A percentile compares a stretch with the other conserved stretches of the same genome.
Conservation (phyloP, 768 basidiomycete genomes). For the Cubamyces lactineus region DNA sequence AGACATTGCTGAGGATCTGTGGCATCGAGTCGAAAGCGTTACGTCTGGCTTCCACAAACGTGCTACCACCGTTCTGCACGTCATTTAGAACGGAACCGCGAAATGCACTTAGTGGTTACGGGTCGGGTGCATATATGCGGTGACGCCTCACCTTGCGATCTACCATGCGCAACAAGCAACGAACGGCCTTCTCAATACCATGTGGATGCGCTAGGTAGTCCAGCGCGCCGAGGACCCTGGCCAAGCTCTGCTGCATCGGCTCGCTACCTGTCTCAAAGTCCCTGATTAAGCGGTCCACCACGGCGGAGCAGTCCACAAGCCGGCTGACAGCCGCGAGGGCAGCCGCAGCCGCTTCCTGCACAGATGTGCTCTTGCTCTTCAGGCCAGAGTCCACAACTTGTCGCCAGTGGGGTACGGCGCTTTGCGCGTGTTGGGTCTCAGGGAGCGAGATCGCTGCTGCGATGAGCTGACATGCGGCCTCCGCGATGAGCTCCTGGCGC, state of each 20-base stretch:
- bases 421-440: constrained; percentile 48
- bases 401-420: constrained; percentile 60
- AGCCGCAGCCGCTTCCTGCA: constrained; percentile 77
- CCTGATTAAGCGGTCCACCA: constrained; percentile 66
- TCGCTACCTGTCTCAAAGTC: constrained; percentile 59
- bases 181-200: constrained; percentile 55
- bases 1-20: constrained; percentile 50
- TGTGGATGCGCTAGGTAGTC: constrained; percentile 62
- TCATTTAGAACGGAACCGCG: constrained; percentile 1
- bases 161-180: constrained; percentile 63
- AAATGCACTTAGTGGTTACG: no score
- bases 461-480: constrained; percentile 74
- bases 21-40: constrained; percentile 56
- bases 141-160: constrained; percentile 50
- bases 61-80: constrained; percentile 36
- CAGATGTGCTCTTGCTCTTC: constrained; percentile 61
- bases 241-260: constrained; percentile 72
- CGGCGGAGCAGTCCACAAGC: constrained; percentile 62
- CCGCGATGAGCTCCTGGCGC: constrained; percentile 71
- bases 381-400: constrained; percentile 71
- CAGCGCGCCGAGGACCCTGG: constrained; percentile 66
- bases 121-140: no score
- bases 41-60: constrained; percentile 61
- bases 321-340: constrained; percentile 73
- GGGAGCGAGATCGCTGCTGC: constrained; percentile 61